phyloP scores from a whole-genome alignment of 2,329 filamentous ascomycete species.

The Trichoderma harzianum region DNA sequence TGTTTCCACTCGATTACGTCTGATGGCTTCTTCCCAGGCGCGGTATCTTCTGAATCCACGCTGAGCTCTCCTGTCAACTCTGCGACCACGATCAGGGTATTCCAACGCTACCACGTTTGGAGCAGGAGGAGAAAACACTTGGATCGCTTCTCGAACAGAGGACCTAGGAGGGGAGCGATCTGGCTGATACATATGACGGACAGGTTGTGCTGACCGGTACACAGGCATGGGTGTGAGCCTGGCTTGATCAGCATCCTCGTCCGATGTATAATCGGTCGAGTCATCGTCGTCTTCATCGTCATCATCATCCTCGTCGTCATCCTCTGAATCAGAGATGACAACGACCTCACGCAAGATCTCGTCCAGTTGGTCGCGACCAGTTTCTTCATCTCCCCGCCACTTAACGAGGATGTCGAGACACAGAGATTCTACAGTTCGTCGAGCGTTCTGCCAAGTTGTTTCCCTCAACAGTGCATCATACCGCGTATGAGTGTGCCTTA shows the following conservation, averaged over 20 bases:
- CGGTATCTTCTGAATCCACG: slow-evolving; percentile 47
- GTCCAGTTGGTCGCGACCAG: slow-evolving; percentile 63
- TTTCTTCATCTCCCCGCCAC: slow-evolving; percentile 70
- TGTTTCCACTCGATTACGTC: slow-evolving; percentile 28
- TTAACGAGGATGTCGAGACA: slow-evolving; percentile 65
- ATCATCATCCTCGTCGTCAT: slow-evolving; percentile 43
- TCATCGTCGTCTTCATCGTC: slow-evolving; percentile 45
- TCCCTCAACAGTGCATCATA: slow-evolving; percentile 61
- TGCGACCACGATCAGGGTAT: slow-evolving; percentile 21
- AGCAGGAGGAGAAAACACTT: neutral
- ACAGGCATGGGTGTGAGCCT: slow-evolving; percentile 15
- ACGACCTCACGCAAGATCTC: slow-evolving; percentile 65
- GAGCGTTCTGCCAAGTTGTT: slow-evolving; percentile 56
- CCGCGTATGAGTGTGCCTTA: slow-evolving; percentile 63
- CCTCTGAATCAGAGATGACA: slow-evolving; percentile 61
- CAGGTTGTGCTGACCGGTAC: neutral
- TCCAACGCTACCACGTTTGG: neutral
- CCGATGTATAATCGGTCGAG: slow-evolving; percentile 31
- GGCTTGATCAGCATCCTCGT: slow-evolving; percentile 25
- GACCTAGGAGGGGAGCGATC: slow-evolving; percentile 10
- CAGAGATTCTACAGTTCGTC: slow-evolving; percentile 57
- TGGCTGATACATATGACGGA: neutral
- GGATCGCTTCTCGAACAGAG: neutral
- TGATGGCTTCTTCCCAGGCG: slow-evolving; percentile 41
- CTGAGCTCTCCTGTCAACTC: slow-evolving; percentile 35